Base-by-base conservation (phyloP, 1,139 yeast species). In the Yamadazyma jaroonii region DNA sequence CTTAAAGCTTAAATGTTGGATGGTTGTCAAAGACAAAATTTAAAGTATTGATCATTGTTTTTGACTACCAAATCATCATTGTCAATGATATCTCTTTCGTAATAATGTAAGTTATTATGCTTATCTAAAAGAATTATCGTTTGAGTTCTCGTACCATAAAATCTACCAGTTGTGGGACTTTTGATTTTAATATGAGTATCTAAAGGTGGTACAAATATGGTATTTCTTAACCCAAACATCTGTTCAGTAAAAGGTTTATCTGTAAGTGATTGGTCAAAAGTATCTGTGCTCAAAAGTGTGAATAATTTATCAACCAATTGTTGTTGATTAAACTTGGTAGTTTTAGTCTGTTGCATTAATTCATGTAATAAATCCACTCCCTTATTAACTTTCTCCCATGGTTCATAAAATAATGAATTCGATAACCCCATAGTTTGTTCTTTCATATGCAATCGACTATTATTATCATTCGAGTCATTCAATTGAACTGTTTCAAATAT, bases 61-160 rank as follows among this genome's bases (percentile, higher is more conserved):
- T 8, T 7, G 10, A 39, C 35, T 4, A 28, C 41, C 9, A 46
- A 31, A 35, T 51, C 51, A 40, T 64, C 70, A 2, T 60, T 46
- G 25, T 46, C 44, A 43, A 66, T 66, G 13, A 70, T 42, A 43
- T 67, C 64, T 26, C 60, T 49, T 48, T 72, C 77, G 39, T 59
- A 64, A 47, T 71, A 71, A 39, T 64, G 59, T 32, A 72, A 48
- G 12, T 45, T 42, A 2, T 84, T 83, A 5, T 57, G 40, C 27
- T 67, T 70, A 48, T 74, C 76, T 9, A 87, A 70, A 14, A 88
- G 53, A 5, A 90, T 70, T 1, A 89, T 76, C 0, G 96, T 88
- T 53, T 89, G 96, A 0, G 97, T 87, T 38, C 97, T 64, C 0
- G 98, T 92, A 0, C 97, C 97, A 52, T 90, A 92, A 50, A 69